Base-by-base conservation (phyloP, 2,329 filamentous ascomycete species). In the Dothidotthia symphoricarpi region DNA sequence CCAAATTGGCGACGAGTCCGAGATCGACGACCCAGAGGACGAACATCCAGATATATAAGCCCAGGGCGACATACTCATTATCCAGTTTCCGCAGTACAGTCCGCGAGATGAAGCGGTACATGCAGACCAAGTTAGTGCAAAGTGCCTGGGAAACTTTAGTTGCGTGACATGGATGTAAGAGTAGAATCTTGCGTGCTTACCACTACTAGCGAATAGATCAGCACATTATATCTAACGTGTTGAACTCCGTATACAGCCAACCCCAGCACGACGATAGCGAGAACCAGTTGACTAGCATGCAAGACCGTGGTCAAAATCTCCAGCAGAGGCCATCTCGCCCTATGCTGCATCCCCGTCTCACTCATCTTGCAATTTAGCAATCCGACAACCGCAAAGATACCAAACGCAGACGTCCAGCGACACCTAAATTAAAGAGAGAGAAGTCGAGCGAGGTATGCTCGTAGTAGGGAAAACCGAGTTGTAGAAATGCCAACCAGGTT, bases 21-120 rank as follows among this genome's bases (percentile, higher is more conserved):
- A 63, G 47, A 34, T 55, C 50, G 13, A 61, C 47, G 24, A 77
- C 61, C 77, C 76, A 81, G 57, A 80, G 74, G 38, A 81, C 42
- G 36, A 75, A 55, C 19, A 75, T 69, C 39, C 75, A 68, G 14
- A 75, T 68, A 45, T 81, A 77, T 25, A 80, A 63, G 15, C 64
- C 66, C 3, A 80, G 58, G 6, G 75, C 66, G 16, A 73, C 73
- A 71, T 75, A 78, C 60, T 75, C 75, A 58, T 80, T 80, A 60
- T 74, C 78, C 14, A 67, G 50, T 2, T 57, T 57, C n/a, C 69
- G 65, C 1, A 62, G 53, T 15, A 63, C 65, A 25, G 63, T 67
- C 28, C 69, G 63, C n/a, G 72, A 68, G 12, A 73, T 59, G 9
- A 77, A 54, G 34, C 70, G 62, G 62, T 78, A 81, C 43, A 72